Evolutionary conservation across 2,329 filamentous ascomycete genomes (phyloP).

Genomic region (Zymoseptoria pseudotritici): DNA sequence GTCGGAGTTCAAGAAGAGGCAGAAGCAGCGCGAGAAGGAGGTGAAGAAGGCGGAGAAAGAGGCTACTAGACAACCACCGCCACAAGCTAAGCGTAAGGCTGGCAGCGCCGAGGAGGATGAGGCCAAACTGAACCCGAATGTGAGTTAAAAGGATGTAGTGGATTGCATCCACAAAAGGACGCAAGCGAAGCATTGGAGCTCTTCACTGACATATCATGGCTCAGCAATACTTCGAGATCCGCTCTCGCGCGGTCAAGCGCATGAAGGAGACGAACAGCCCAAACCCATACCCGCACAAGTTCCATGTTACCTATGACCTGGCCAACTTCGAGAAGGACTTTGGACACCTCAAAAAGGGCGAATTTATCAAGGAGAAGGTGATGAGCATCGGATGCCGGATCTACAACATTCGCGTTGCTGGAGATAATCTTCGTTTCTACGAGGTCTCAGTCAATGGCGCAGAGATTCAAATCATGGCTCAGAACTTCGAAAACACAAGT

Average conservation of each 20-base stretch:
- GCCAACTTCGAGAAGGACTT: slow-evolving; percentile 73
- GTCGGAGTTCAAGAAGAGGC: slow-evolving; percentile 73
- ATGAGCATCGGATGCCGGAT: slow-evolving; percentile 78
- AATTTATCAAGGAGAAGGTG: slow-evolving; percentile 66
- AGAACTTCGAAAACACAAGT: slow-evolving; percentile 68
- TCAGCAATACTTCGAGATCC: slow-evolving; percentile 93
- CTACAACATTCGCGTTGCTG: slow-evolving; percentile 76
- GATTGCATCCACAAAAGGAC: not conserved
- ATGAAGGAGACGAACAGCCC: slow-evolving; percentile 65
- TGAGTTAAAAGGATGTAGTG: slow-evolving; percentile 34
- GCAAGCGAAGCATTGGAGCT: not conserved
- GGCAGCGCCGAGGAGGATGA: slow-evolving; percentile 58
- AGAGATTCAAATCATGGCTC: slow-evolving; percentile 87
- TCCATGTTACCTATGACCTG: slow-evolving; percentile 77
- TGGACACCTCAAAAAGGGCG: slow-evolving; percentile 77
- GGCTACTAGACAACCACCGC: slow-evolving; percentile 53
- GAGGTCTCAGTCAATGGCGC: slow-evolving; percentile 69
- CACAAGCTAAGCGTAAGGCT: slow-evolving; percentile 54
- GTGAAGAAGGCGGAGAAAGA: slow-evolving; percentile 84
- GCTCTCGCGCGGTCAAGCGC: slow-evolving; percentile 72
- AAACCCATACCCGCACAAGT: slow-evolving; percentile 90
- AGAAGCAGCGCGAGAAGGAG: slow-evolving; percentile 83
- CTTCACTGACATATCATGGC: slow-evolving; percentile 8
- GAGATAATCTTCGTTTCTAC: slow-evolving; percentile 85
- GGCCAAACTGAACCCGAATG: slow-evolving; percentile 65